These are phyloP conservation scores for Pseudozyma flocculosa DNA, from an alignment of 1,284 basidiomycete genomes.

Conservation along the genomic window DNA sequence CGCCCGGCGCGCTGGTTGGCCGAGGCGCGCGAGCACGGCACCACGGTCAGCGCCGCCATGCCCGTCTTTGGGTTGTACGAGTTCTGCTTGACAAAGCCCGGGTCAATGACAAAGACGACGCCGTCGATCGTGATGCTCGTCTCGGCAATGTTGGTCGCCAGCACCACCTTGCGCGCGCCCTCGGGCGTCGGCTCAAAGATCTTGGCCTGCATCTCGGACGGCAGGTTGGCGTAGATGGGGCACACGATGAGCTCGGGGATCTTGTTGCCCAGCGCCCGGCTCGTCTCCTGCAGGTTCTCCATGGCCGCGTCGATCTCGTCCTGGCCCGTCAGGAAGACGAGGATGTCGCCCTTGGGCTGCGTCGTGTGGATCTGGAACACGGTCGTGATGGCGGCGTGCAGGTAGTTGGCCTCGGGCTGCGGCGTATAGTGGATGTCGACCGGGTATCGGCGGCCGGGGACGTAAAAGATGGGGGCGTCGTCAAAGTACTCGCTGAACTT, in stretches of 20 bases:
- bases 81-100: conserved; percentile 95
- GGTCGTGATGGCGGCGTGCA: conserved; percentile 93
- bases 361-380: conserved; percentile 97
- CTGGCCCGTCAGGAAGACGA: conserved; percentile 95
- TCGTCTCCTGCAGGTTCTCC: conserved; percentile 77
- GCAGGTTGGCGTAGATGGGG: conserved; percentile 89
- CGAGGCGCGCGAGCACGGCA: conserved; percentile 95
- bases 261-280: conserved; percentile 73
- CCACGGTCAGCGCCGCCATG: conserved; percentile 88
- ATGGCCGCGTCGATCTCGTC: conserved; percentile 98
- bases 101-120: conserved; percentile 97
- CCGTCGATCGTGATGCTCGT: conserved; percentile 97
- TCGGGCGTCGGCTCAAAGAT: conserved; percentile 86
- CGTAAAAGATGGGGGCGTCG: conserved; percentile 87
- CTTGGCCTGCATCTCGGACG: conserved; percentile 86
- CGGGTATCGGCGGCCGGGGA: conserved; percentile 92
- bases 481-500: conserved; percentile 98
- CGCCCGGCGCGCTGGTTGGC: conserved; percentile 95
- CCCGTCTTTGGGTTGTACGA: conserved; percentile 95
- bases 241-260: conserved; percentile 81
- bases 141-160: conserved; percentile 97
- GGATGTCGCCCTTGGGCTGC: conserved; percentile 88
- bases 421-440: conserved; percentile 96
- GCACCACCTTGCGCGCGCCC: conserved; percentile 87
- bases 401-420: conserved; percentile 93